phyloP scores from a whole-genome alignment of 2,329 filamentous ascomycete genomes.

The Allantophomopsis lycopodina region DNA sequence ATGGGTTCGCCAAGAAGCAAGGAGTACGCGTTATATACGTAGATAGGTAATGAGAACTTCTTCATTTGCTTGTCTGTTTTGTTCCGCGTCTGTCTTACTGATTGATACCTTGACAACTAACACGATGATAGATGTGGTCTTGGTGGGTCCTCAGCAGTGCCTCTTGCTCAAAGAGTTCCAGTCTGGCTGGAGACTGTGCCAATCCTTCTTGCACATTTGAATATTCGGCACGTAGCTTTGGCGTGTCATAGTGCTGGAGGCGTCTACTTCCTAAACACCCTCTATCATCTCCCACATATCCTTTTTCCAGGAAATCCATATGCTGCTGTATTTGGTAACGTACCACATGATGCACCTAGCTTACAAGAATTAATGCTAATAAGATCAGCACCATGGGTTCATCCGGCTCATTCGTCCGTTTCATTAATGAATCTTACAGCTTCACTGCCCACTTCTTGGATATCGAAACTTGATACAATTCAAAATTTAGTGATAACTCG shows the following conservation, averaged over 20 bases:
- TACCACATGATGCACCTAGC: constrained; percentile 19
- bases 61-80: background rate
- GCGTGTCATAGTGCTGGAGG: constrained; percentile 26
- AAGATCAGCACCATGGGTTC: constrained; percentile 1
- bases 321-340: constrained; percentile 20
- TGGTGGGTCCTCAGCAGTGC: constrained; percentile 26
- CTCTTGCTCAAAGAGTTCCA: constrained; percentile 19
- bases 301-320: constrained; percentile 15
- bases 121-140: constrained; percentile 23
- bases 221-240: constrained; percentile 23
- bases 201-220: constrained; percentile 20
- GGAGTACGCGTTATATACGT: constrained; percentile 23
- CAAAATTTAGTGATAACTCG: background rate
- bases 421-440: background rate
- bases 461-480: constrained; percentile 7
- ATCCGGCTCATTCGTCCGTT: background rate
- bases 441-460: background rate
- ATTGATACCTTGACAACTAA: background rate
- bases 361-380: too few relatives aligned
- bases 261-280: constrained; percentile 26
- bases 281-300: constrained; percentile 19
- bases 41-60: constrained; percentile 20
- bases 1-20: constrained; percentile 16
- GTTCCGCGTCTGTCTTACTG: background rate
- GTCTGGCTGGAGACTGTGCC: constrained; percentile 27